Conservation (phyloP, 2,329 filamentous ascomycete species). For the Ascochyta pisi region DNA sequence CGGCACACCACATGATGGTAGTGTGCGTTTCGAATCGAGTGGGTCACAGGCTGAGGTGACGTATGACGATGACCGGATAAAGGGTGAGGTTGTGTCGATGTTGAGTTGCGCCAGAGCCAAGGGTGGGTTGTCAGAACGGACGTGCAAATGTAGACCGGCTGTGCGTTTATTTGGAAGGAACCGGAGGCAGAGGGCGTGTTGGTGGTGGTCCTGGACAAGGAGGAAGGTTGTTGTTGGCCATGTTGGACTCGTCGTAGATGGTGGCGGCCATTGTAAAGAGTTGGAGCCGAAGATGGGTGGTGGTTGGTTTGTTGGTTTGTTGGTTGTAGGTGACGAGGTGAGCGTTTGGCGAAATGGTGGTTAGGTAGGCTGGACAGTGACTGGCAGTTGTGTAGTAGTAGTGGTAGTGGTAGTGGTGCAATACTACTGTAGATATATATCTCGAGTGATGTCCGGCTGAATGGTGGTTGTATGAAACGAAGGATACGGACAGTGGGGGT, state of each 20-base stretch:
- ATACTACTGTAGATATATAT: conserved; percentile 26
- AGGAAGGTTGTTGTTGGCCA: conserved; percentile 52
- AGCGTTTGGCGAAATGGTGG: conserved; percentile 15
- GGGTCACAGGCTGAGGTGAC: conserved; percentile 27
- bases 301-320: conserved; percentile 5
- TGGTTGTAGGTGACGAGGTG: conserved; percentile 3
- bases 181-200: conserved; percentile 55
- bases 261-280: conserved; percentile 41
- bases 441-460: conserved; percentile 31
- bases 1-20: conserved; percentile 25
- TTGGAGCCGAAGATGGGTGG: conserved; percentile 17
- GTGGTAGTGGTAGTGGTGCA: conserved; percentile 2
- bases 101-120: conserved; percentile 35
- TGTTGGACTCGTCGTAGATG: conserved; percentile 48
- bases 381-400: conserved; percentile 15
- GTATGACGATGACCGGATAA: conserved; percentile 13
- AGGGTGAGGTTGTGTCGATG: conserved; percentile 27
- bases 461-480: conserved; percentile 42
- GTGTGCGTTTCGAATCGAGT: conserved; percentile 26
- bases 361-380: conserved; percentile 19
- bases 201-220: conserved; percentile 58
- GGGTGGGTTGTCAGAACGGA: conserved; percentile 29
- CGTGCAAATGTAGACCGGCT: conserved; percentile 8
- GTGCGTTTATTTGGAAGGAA: conserved; percentile 52
- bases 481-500: conserved; percentile 36